phyloP scores from a whole-genome alignment of 129 eudicot species.

The Glebionis coronaria region DNA sequence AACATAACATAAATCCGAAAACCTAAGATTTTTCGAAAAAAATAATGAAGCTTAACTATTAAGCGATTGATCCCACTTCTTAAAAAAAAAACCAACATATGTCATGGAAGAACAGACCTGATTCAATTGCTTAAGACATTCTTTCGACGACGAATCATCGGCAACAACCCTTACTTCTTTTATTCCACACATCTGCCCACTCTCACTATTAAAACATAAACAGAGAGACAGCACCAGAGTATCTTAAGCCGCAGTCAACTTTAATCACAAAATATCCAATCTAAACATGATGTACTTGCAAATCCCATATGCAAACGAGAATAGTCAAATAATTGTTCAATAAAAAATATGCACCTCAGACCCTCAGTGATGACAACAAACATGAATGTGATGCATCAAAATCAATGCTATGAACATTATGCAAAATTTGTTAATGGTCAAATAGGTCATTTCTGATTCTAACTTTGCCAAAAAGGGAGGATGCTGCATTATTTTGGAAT shows the following conservation, averaged over 20 bases:
- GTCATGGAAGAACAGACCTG: conserved; percentile 48
- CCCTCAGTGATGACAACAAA: not conserved
- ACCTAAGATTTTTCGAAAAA: not conserved
- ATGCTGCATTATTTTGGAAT: not conserved
- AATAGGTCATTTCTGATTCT: not conserved
- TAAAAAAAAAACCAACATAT: not conserved
- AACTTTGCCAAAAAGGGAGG: not conserved
- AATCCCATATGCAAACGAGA: not conserved
- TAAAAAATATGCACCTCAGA: not conserved
- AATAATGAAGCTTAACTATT: not conserved
- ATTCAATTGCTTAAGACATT: conserved; percentile 86
- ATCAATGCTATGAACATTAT: conserved; percentile 1
- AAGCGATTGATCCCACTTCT: not conserved
- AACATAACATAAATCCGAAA: not conserved
- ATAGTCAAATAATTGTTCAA: conserved; percentile 3
- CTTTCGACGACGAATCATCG: conserved; percentile 82
- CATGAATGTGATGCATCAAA: conserved; percentile 10
- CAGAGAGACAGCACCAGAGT: conserved; percentile 15
- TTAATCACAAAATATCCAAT: not conserved
- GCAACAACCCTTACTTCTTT: conserved; percentile 77
- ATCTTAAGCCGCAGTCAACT: conserved; percentile 10
- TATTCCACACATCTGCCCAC: conserved; percentile 95
- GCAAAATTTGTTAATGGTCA: not conserved
- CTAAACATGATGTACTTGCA: conserved; percentile 5
- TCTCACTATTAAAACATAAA: conserved; percentile 53